Evolutionary conservation across 768 basidiomycete genomes (phyloP).

Genomic region (Trametopsis cervina): DNA sequence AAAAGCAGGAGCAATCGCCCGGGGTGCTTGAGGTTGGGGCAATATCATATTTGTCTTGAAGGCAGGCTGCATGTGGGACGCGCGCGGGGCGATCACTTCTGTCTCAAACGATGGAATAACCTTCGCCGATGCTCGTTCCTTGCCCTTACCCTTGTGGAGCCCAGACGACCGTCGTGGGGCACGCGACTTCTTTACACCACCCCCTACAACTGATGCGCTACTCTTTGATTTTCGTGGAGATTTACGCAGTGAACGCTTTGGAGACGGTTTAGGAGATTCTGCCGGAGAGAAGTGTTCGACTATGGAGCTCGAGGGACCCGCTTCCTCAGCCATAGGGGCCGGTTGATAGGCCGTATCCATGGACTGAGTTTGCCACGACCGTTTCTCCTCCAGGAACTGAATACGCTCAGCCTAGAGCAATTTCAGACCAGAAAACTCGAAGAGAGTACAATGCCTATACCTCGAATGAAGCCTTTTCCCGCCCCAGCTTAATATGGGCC

Average conservation of each 20-base stretch:
- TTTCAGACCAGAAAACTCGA: constrained; percentile 5
- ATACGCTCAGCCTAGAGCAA: constrained; percentile 48
- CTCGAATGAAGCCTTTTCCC: constrained; percentile 61
- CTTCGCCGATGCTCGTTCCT: constrained; percentile 11
- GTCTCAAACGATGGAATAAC: constrained; percentile 45
- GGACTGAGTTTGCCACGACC: constrained; percentile 62
- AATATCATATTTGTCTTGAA: constrained; percentile 25
- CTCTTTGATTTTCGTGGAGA: constrained; percentile 38
- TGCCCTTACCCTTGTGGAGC: constrained; percentile 32
- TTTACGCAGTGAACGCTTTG: constrained; percentile 26
- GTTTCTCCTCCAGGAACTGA: constrained; percentile 59
- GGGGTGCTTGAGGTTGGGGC: constrained; percentile 29
- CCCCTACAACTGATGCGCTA: constrained; percentile 23
- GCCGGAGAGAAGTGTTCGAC: constrained; percentile 19
- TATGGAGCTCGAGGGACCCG: constrained; percentile 23
- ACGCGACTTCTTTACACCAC: constrained; percentile 38
- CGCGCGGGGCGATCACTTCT: constrained; percentile 35
- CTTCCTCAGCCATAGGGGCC: constrained; percentile 7
- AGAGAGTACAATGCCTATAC: constrained; percentile 30
- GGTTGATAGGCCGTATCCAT: constrained; percentile 46
- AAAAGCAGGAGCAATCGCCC: constrained; percentile 59
- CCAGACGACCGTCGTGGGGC: constrained; percentile 41
- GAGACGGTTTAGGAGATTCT: constrained; percentile 11
- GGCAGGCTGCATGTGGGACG: constrained; percentile 21
- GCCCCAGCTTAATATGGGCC: constrained; percentile 53